phyloP scores from a whole-genome alignment of 2,329 filamentous ascomycete genomes.

The Penicillium crustosum region DNA sequence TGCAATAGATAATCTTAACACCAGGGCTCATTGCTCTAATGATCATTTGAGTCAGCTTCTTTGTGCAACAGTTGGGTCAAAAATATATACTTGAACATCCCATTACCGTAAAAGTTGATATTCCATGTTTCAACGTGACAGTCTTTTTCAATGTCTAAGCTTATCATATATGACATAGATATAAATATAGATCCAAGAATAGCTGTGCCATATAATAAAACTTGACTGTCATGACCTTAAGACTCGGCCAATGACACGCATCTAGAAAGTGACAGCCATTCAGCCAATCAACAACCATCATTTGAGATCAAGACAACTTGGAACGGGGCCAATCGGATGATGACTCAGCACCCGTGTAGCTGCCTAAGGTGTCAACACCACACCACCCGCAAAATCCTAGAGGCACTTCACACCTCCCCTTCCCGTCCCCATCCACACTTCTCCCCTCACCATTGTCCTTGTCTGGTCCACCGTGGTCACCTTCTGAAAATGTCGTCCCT shows the following conservation, averaged over 20 bases:
- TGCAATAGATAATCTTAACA: too few relatives aligned
- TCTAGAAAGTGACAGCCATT: slow-evolving; percentile 8
- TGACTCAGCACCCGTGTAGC: slow-evolving; percentile 19
- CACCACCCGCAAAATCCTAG: slow-evolving; percentile 43
- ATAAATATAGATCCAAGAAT: not conserved
- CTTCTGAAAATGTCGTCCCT: slow-evolving; percentile 61
- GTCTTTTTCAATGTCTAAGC: not conserved
- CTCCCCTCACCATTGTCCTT: slow-evolving; percentile 24
- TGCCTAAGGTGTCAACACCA: slow-evolving; percentile 34
- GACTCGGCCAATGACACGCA: slow-evolving; percentile 13
- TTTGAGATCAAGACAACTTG: slow-evolving; percentile 25
- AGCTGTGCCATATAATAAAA: not conserved
- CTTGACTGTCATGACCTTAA: not conserved
- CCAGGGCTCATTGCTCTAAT: not conserved
- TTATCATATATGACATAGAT: not conserved
- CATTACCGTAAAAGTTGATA: too few relatives aligned
- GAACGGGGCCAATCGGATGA: slow-evolving; percentile 20
- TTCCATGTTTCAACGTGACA: not conserved
- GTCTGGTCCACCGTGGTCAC: slow-evolving; percentile 21
- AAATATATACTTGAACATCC: not conserved
- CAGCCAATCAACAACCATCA: slow-evolving; percentile 27
- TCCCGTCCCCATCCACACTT: slow-evolving; percentile 22
- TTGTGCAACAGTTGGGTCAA: not conserved
- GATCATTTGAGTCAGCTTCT: not conserved
- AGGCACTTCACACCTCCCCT: slow-evolving; percentile 29